Evolutionary conservation across 225 moss, liverwort and hornwort species (phyloP).

Genomic region (Marchantia polymorpha): DNA sequence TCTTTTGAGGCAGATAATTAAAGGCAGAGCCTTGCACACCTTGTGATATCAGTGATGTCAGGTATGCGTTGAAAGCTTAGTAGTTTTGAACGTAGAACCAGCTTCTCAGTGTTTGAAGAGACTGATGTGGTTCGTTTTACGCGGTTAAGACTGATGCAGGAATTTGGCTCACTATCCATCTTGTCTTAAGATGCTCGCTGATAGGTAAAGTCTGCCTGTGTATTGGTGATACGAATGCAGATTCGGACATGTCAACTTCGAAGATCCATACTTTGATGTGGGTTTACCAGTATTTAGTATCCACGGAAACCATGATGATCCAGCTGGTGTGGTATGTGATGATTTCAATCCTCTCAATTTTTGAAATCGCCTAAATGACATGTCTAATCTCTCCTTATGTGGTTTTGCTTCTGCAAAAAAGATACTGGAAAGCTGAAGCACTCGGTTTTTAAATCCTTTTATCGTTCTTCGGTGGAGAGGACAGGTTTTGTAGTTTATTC

Average conservation of each 20-base stretch:
- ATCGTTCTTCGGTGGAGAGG: too few species aligned
- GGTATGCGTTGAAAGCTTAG: not conserved
- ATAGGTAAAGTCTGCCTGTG: too few species aligned
- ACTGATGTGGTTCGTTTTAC: not conserved
- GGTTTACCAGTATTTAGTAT: conserved; percentile 95
- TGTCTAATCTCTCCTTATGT: not conserved
- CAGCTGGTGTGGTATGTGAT: conserved; percentile 88
- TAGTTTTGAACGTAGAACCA: not conserved
- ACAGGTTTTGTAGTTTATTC: too few species aligned
- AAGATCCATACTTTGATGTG: conserved; percentile 94
- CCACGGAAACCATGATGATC: conserved; percentile 99
- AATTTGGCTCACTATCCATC: too few species aligned
- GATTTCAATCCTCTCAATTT: too few species aligned
- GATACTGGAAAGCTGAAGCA: not conserved
- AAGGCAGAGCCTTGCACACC: not conserved
- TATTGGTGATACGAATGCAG: conserved; percentile 22
- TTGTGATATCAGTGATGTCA: not conserved
- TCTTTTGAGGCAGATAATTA: not conserved
- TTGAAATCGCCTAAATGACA: too few species aligned
- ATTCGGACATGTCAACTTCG: conserved; percentile 92
- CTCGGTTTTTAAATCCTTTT: not conserved
- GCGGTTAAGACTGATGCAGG: not conserved
- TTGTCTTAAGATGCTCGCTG: too few species aligned
- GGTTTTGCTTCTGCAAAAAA: not conserved
- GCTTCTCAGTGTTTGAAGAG: not conserved